These are phyloP conservation scores for Cryptococcus floricola DNA, from an alignment of 1,284 basidiomycete species.

Conservation along the genomic window DNA sequence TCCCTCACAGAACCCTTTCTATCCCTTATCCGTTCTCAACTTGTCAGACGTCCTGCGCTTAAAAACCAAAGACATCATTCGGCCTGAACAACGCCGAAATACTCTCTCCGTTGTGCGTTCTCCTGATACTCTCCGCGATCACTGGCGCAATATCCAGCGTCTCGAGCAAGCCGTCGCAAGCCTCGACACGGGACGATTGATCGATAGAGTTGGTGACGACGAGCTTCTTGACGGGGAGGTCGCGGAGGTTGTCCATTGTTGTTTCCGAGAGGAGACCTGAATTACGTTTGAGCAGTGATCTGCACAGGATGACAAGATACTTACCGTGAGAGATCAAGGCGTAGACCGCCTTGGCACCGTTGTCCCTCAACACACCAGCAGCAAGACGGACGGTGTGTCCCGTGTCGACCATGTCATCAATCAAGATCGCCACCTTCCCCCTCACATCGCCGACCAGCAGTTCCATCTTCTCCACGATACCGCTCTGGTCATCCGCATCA, in stretches of 20 bases:
- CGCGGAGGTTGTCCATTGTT: conserved; percentile 69
- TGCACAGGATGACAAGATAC: conserved; percentile 19
- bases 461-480: conserved; percentile 69
- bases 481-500: conserved; percentile 45
- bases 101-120: conserved; percentile 82
- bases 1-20: neutral
- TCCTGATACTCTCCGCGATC: conserved; percentile 90
- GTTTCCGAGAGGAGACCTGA: conserved; percentile 80
- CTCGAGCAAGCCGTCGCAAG: conserved; percentile 51
- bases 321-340: conserved; percentile 88
- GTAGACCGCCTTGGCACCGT: conserved; percentile 82
- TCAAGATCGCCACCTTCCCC: conserved; percentile 88
- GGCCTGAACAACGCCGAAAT: conserved; percentile 45
- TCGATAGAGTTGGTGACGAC: conserved; percentile 84
- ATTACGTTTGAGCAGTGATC: neutral
- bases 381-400: conserved; percentile 84
- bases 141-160: conserved; percentile 81
- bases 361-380: conserved; percentile 75
- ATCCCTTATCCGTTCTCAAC: neutral
- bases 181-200: conserved; percentile 56
- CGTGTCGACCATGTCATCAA: conserved; percentile 98
- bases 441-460: conserved; percentile 94
- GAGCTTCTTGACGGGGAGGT: conserved; percentile 77
- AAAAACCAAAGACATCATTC: conserved; percentile 21
- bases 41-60: neutral